phyloP scores from a whole-genome alignment of 306 rosid species.

The Rosa rugosa region DNA sequence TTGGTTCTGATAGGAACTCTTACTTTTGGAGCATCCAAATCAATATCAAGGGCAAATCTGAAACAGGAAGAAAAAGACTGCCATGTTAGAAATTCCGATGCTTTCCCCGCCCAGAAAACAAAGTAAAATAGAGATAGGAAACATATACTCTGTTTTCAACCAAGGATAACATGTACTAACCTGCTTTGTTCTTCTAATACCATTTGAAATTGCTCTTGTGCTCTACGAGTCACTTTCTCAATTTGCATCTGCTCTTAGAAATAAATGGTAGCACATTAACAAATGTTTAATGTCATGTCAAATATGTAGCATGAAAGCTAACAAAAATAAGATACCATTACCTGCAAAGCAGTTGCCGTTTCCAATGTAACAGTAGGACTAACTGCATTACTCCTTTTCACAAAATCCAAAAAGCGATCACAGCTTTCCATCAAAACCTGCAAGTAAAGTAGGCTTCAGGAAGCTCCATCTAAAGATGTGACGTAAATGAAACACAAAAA shows the following conservation, averaged over 20 bases:
- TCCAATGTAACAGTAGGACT: slow-evolving; percentile 92
- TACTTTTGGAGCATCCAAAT: slow-evolving; percentile 97
- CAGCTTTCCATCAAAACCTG: slow-evolving; percentile 83
- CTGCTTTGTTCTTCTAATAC: slow-evolving; percentile 93
- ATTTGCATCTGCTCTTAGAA: slow-evolving; percentile 65
- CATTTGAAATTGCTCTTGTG: slow-evolving; percentile 95
- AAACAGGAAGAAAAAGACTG: slow-evolving; percentile 33
- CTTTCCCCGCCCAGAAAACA: slow-evolving; percentile 7
- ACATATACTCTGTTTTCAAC: not conserved
- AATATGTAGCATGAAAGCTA: slow-evolving; percentile 7
- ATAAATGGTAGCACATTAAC: slow-evolving; percentile 16
- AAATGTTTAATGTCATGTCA: not conserved
- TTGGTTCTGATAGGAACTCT: slow-evolving; percentile 77
- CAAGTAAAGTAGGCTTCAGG: slow-evolving; percentile 22
- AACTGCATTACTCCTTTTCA: slow-evolving; percentile 86
- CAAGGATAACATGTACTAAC: slow-evolving; percentile 28
- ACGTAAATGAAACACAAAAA: no score
- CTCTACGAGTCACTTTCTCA: slow-evolving; percentile 92
- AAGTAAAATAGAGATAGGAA: not conserved
- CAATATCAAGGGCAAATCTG: slow-evolving; percentile 97
- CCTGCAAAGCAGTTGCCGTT: slow-evolving; percentile 98
- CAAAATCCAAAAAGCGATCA: slow-evolving; percentile 79
- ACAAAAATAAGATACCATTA: slow-evolving; percentile 29
- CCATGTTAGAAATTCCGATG: slow-evolving; percentile 12
- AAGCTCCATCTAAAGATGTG: not conserved